A percentile compares a stretch with the other conserved stretches of the same genome.
These are phyloP conservation scores for Hirschfeldia incana DNA, from an alignment of 345 rosid genomes.

Conservation along the genomic window DNA sequence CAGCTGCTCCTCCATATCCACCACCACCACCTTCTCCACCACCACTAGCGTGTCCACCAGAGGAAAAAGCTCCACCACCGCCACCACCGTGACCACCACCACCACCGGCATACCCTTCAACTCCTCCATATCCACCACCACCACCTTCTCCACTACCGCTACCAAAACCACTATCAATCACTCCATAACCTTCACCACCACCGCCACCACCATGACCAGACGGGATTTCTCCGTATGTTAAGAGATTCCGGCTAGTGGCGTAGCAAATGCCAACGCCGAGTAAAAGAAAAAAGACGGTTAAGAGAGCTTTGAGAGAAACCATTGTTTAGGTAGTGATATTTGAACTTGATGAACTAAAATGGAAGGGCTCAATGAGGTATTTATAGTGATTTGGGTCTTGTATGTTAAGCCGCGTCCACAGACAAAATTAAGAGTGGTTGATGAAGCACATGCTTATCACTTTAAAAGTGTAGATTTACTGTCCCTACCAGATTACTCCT, in stretches of 20 bases:
- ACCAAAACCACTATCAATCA: conserved; percentile 35
- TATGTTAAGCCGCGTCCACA: conserved; percentile 18
- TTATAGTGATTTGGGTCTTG: conserved; percentile 33
- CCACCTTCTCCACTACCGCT: conserved; percentile 41
- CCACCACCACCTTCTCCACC: conserved; percentile 44
- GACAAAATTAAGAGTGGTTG: conserved; percentile 10
- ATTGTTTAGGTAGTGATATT: conserved; percentile 18
- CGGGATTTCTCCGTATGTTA: background rate
- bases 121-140: conserved; percentile 47
- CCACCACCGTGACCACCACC: conserved; percentile 45
- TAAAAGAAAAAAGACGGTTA: conserved; percentile 36
- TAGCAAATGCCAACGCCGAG: conserved; percentile 40
- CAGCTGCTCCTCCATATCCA: conserved; percentile 43
- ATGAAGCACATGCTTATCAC: conserved; percentile 22
- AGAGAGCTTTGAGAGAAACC: conserved; percentile 41
- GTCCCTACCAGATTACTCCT: conserved; percentile 14
- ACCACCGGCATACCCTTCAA: conserved; percentile 32
- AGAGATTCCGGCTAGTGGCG: conserved; percentile 43
- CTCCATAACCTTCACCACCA: conserved; percentile 42
- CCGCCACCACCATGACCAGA: conserved; percentile 38
- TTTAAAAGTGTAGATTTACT: conserved; percentile 27
- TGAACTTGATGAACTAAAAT: conserved; percentile 27
- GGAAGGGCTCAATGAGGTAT: conserved; percentile 22
- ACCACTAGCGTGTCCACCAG: conserved; percentile 42
- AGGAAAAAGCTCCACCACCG: conserved; percentile 38